Conservation (phyloP, 345 rosid species). For the Citrus australasica region DNA sequence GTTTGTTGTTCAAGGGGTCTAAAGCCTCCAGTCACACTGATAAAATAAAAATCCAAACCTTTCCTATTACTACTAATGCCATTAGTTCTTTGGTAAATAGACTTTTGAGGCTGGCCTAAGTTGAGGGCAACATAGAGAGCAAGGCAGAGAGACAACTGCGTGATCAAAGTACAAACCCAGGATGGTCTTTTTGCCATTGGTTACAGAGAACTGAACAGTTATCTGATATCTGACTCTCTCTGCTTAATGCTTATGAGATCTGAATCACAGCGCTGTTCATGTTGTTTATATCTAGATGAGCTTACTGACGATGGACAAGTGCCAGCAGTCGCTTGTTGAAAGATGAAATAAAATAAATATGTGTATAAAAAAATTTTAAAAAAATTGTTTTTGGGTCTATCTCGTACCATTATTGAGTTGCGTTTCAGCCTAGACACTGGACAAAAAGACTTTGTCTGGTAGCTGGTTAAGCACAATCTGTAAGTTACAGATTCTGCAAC, state of each 20-base stretch:
- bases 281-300: not conserved
- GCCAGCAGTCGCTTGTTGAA: not conserved
- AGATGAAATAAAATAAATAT: not conserved
- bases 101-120: slow-evolving; percentile 48
- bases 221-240: not conserved
- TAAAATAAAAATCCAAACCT: slow-evolving; percentile 43
- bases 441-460: not conserved
- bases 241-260: not conserved
- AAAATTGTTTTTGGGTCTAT: not conserved
- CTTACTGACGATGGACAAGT: not conserved
- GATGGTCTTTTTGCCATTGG: slow-evolving; percentile 44
- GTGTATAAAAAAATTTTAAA: not conserved
- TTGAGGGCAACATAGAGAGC: slow-evolving; percentile 56
- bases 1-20: slow-evolving; percentile 41
- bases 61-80: slow-evolving; percentile 6
- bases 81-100: slow-evolving; percentile 10
- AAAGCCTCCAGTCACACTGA: slow-evolving; percentile 64
- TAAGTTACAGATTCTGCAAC: too few species aligned
- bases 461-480: too few species aligned
- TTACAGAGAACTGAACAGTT: not conserved
- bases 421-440: not conserved
- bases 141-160: slow-evolving; percentile 54
- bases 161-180: slow-evolving; percentile 54
- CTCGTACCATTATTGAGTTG: not conserved
- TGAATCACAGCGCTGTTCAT: not conserved